These are phyloP conservation scores for Claviceps sp. DNA, from an alignment of 2,329 filamentous ascomycete species.

Conservation along the genomic window DNA sequence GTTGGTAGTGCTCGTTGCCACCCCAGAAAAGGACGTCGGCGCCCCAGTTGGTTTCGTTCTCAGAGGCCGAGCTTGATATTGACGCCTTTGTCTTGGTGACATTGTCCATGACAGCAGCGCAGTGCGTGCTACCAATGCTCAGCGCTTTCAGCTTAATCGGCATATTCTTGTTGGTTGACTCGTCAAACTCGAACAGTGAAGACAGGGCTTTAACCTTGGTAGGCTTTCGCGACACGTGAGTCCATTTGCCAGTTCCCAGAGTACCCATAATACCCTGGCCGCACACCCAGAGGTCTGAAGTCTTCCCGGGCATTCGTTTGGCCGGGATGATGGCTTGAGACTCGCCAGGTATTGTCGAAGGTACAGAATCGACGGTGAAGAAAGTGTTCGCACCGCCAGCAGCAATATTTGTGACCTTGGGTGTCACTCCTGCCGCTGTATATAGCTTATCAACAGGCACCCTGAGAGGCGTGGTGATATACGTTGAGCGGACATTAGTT, in stretches of 20 bases:
- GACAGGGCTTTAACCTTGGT: slow-evolving; percentile 74
- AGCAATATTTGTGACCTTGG: slow-evolving; percentile 62
- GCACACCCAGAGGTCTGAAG: slow-evolving; percentile 66
- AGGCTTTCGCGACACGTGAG: slow-evolving; percentile 66
- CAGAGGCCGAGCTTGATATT: slow-evolving; percentile 32
- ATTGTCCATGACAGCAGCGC: slow-evolving; percentile 72
- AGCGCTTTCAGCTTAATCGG: slow-evolving; percentile 68
- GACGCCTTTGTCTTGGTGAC: slow-evolving; percentile 51
- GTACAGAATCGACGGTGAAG: slow-evolving; percentile 67
- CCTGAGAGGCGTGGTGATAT: slow-evolving; percentile 55
- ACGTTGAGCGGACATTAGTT: slow-evolving; percentile 45
- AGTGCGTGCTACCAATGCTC: slow-evolving; percentile 68
- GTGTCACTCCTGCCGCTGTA: slow-evolving; percentile 44
- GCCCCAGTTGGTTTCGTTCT: slow-evolving; percentile 74
- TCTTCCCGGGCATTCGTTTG: slow-evolving; percentile 18
- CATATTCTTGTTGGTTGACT: slow-evolving; percentile 48
- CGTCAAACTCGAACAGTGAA: slow-evolving; percentile 77
- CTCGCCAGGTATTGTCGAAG: slow-evolving; percentile 19
- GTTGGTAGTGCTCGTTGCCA: slow-evolving; percentile 84
- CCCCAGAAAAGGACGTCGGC: slow-evolving; percentile 88
- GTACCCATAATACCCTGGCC: slow-evolving; percentile 75
- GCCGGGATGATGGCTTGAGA: slow-evolving; percentile 15
- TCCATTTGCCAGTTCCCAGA: slow-evolving; percentile 79
- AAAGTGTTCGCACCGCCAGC: slow-evolving; percentile 82
- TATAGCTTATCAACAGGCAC: slow-evolving; percentile 64